Evolutionary conservation across 108 stramenopile species (phyloP).

Genomic region (Stephanodiscus triporus): DNA sequence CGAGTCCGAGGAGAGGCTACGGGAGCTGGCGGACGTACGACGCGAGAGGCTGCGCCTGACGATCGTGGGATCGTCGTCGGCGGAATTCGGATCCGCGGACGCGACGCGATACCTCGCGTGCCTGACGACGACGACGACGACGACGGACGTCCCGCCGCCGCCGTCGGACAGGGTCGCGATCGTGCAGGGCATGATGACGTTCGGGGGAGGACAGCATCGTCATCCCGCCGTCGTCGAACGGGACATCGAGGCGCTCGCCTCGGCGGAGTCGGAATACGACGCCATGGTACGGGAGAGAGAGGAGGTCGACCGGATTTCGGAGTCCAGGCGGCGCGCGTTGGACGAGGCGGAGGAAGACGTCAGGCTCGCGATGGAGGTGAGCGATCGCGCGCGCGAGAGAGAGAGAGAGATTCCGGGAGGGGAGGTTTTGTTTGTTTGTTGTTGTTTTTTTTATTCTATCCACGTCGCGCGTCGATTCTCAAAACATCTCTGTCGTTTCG

Average conservation of each 20-base stretch:
- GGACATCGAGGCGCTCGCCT: slow-evolving; percentile 39
- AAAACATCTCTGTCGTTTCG: too few relatives aligned
- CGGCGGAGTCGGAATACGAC: slow-evolving; percentile 29
- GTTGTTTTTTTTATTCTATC: too few relatives aligned
- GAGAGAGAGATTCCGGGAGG: too few relatives aligned
- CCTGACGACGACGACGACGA: not conserved
- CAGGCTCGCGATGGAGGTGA: slow-evolving; percentile 18
- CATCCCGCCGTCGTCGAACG: slow-evolving; percentile 27
- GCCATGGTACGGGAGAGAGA: slow-evolving; percentile 20
- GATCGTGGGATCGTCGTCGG: slow-evolving; percentile 26
- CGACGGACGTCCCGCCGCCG: not conserved
- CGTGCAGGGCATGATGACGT: slow-evolving; percentile 31
- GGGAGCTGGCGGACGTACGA: slow-evolving; percentile 28
- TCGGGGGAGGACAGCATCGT: too few relatives aligned
- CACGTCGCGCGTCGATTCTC: too few relatives aligned
- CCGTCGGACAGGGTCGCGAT: slow-evolving; percentile 21
- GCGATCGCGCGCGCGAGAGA: too few relatives aligned
- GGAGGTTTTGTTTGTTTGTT: too few relatives aligned
- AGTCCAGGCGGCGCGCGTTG: slow-evolving; percentile 12
- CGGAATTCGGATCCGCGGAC: slow-evolving; percentile 40
- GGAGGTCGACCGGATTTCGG: slow-evolving; percentile 13
- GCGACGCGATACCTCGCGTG: slow-evolving; percentile 42
- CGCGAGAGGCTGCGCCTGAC: slow-evolving; percentile 42
- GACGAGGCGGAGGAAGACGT: slow-evolving; percentile 19
- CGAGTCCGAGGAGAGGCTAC: slow-evolving; percentile 28